phyloP scores from a whole-genome alignment of 306 rosid species.

The Dalbergia cultrata region DNA sequence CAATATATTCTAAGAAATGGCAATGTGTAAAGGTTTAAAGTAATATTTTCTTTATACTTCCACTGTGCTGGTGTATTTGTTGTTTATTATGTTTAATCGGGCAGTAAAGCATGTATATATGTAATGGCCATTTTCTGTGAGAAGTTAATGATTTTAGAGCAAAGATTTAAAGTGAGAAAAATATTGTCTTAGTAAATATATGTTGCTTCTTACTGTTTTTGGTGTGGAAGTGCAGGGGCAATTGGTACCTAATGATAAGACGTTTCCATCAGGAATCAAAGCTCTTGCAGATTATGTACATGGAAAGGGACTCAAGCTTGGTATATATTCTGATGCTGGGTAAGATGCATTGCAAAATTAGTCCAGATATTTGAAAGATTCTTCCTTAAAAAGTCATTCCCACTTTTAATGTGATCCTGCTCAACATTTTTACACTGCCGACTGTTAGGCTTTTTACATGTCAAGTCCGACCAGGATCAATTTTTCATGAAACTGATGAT shows the following conservation, averaged over 20 bases:
- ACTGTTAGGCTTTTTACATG: slow-evolving; percentile 81
- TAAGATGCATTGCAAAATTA: slow-evolving; percentile 52
- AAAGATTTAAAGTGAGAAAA: slow-evolving; percentile 22
- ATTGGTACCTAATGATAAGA: slow-evolving; percentile 71
- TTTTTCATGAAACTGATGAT: slow-evolving; percentile 80
- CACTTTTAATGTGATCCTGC: slow-evolving; percentile 30
- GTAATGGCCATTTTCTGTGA: slow-evolving; percentile 29
- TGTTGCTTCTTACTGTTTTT: slow-evolving; percentile 44
- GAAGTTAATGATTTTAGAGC: slow-evolving; percentile 34
- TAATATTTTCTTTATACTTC: slow-evolving; percentile 15
- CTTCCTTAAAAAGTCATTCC: slow-evolving; percentile 22
- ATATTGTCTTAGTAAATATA: slow-evolving; percentile 21
- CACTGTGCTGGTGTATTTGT: slow-evolving; percentile 14
- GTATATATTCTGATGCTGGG: slow-evolving; percentile 99
- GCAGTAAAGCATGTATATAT: slow-evolving; percentile 30
- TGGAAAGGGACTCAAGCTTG: slow-evolving; percentile 88
- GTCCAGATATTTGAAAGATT: slow-evolving; percentile 40
- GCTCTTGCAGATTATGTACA: slow-evolving; percentile 90
- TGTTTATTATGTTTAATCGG: slow-evolving; percentile 25
- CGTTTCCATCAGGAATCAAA: slow-evolving; percentile 95
- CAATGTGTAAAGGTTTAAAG: not conserved
- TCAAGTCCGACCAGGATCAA: slow-evolving; percentile 96
- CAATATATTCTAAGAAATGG: slow-evolving; percentile 22
- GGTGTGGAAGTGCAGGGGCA: slow-evolving; percentile 68
- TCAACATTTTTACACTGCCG: slow-evolving; percentile 39